Evolutionary conservation across 225 moss, liverwort and hornwort species (phyloP).

Genomic region (Straminergon stramineum): DNA sequence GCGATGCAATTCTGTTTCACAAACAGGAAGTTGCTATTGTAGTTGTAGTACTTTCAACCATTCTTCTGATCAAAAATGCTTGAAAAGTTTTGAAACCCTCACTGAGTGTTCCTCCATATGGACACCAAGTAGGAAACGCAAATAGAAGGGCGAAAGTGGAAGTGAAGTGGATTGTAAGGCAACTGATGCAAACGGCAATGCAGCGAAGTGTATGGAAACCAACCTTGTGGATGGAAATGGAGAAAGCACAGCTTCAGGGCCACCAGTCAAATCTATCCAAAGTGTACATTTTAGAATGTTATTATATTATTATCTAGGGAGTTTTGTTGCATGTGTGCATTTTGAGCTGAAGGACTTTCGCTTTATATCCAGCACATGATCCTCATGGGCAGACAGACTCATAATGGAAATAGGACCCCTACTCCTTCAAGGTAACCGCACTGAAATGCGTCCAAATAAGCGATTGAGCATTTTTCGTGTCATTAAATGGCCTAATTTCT

Average conservation of each 20-base stretch:
- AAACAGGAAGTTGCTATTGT: not conserved
- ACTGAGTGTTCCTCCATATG: too few species aligned
- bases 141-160: not conserved
- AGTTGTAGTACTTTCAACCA: not conserved
- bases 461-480: not conserved
- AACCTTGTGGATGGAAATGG: not conserved
- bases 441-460: not conserved
- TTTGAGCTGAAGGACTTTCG: not conserved
- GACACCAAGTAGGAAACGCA: not conserved
- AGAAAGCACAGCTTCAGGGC: not conserved
- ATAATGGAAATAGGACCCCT: not conserved
- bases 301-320: not conserved
- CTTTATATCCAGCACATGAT: not conserved
- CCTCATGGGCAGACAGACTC: not conserved
- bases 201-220: not conserved
- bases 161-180: not conserved
- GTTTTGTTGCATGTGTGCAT: not conserved
- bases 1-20: not conserved
- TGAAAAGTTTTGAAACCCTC: not conserved
- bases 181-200: not conserved
- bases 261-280: fast-evolving
- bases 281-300: not conserved
- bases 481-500: not conserved
- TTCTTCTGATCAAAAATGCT: not conserved
- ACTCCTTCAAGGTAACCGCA: not conserved